Conservation (phyloP, 306 rosid species). For the Astragalus glycyphyllos region DNA sequence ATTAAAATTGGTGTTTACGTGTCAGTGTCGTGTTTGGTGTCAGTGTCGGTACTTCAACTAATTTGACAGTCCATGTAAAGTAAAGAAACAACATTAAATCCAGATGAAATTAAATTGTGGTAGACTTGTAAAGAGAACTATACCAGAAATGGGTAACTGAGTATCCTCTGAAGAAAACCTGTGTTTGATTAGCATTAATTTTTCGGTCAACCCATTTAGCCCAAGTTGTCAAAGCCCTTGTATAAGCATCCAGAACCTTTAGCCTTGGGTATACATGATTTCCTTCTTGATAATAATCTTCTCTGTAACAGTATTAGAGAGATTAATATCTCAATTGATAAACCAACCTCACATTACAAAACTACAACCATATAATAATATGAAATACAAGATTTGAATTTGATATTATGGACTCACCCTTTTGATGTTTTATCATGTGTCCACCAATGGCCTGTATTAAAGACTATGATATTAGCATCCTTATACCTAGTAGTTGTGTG, state of each 20-base stretch:
- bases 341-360: slow-evolving; percentile 24
- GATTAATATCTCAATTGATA: slow-evolving; percentile 4
- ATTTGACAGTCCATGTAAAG: neutral
- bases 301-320: slow-evolving; percentile 55
- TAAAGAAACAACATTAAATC: neutral
- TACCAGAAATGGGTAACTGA: slow-evolving; percentile 93
- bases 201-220: slow-evolving; percentile 75
- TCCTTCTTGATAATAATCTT: slow-evolving; percentile 97
- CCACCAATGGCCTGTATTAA: slow-evolving; percentile 99
- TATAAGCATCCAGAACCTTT: slow-evolving; percentile 78
- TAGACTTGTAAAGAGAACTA: slow-evolving; percentile 11
- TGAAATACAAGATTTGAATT: slow-evolving; percentile 7
- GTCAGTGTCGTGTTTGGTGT: no score
- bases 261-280: slow-evolving; percentile 73
- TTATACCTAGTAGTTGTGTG: slow-evolving; percentile 64
- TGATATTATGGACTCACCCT: slow-evolving; percentile 61
- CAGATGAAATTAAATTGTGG: neutral
- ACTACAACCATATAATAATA: neutral
- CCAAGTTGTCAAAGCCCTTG: slow-evolving; percentile 89
- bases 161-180: slow-evolving; percentile 88
- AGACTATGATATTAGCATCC: slow-evolving; percentile 84
- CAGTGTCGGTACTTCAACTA: slow-evolving; percentile 15
- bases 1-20: neutral
- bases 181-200: slow-evolving; percentile 67
- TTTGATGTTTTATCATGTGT: slow-evolving; percentile 94